phyloP scores from a whole-genome alignment of 306 rosid genomes.

The Begonia peltatifolia region DNA sequence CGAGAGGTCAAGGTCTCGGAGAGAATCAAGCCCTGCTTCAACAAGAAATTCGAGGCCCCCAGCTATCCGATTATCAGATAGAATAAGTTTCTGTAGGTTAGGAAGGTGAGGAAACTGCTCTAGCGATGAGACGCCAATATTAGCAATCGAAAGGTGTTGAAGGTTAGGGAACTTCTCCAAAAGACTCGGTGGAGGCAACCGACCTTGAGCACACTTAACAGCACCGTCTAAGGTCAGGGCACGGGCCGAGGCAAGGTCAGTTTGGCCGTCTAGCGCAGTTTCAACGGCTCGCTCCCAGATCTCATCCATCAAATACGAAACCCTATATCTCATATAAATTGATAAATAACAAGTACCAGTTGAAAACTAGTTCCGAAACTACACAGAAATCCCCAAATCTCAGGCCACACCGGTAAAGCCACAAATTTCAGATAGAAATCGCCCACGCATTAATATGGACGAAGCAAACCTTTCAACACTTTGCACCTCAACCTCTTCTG shows the following conservation, averaged over 20 bases:
- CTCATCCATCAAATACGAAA: constrained; percentile 75
- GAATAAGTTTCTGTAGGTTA: constrained; percentile 58
- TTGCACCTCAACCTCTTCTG: neutral
- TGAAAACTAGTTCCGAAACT: neutral
- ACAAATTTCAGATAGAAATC: neutral
- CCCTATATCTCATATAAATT: constrained; percentile 43
- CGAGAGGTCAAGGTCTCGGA: constrained; percentile 71
- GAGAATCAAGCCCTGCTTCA: constrained; percentile 68
- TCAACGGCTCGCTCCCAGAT: constrained; percentile 95
- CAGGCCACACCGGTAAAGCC: neutral
- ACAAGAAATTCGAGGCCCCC: constrained; percentile 68
- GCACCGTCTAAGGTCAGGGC: constrained; percentile 83
- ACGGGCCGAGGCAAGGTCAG: constrained; percentile 49
- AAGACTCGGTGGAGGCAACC: constrained; percentile 67
- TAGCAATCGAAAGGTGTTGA: constrained; percentile 80
- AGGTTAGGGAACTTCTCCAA: constrained; percentile 73
- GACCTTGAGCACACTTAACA: constrained; percentile 76
- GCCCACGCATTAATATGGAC: neutral
- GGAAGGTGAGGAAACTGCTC: constrained; percentile 77
- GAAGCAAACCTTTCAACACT: constrained; percentile 7
- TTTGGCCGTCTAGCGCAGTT: constrained; percentile 75
- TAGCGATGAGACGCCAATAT: constrained; percentile 73
- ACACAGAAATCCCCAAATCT: constrained; percentile 2
- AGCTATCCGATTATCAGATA: constrained; percentile 80
- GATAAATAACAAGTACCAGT: neutral